A percentile compares a stretch with the other conserved stretches of the same genome.
Conservation (phyloP, 805 yeast genomes). For the Hagleromyces aurorensis region DNA sequence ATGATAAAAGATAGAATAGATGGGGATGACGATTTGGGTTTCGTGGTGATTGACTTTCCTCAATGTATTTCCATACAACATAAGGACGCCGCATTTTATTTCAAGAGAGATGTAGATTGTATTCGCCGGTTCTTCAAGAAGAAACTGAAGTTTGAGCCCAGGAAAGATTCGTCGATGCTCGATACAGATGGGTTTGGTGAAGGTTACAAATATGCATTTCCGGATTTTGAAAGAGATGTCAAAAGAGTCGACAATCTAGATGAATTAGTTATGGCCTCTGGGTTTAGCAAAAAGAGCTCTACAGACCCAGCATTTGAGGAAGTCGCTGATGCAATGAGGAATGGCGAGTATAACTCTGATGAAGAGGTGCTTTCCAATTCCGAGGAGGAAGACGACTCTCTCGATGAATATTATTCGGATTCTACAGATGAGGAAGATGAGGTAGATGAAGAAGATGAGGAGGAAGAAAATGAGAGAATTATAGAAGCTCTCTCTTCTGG, state of each 20-base stretch:
- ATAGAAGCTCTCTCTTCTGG: conserved; percentile 64
- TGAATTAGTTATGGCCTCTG: conserved; percentile 86
- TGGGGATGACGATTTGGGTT: conserved; percentile 49
- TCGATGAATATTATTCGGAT: conserved; percentile 20
- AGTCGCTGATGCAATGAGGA: conserved; percentile 64
- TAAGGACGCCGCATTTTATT: conserved; percentile 77
- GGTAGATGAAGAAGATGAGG: conserved; percentile 25
- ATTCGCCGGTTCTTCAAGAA: conserved; percentile 73
- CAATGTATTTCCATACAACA: conserved; percentile 95
- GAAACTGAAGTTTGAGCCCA: conserved; percentile 68
- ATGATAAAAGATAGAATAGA: conserved; percentile 54
- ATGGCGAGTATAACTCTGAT: conserved; percentile 30
- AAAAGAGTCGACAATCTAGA: conserved; percentile 63
- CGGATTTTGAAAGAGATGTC: conserved; percentile 72
- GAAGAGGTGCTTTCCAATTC: conserved; percentile 44
- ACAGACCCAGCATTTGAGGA: conserved; percentile 60
- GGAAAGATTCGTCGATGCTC: conserved; percentile 57
- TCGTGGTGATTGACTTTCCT: conserved; percentile 95
- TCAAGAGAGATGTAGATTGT: conserved; percentile 90
- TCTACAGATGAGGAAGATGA: conserved; percentile 30
- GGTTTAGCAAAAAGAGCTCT: conserved; percentile 52
- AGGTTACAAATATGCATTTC: conserved; percentile 69
- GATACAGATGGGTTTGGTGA: conserved; percentile 78
- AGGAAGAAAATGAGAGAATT: conserved; percentile 52
- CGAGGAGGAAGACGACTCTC: conserved; percentile 42